A percentile compares a stretch with the other conserved stretches of the same genome.
Conservation (phyloP, 2,329 filamentous ascomycete species). For the Apiospora aurea region DNA sequence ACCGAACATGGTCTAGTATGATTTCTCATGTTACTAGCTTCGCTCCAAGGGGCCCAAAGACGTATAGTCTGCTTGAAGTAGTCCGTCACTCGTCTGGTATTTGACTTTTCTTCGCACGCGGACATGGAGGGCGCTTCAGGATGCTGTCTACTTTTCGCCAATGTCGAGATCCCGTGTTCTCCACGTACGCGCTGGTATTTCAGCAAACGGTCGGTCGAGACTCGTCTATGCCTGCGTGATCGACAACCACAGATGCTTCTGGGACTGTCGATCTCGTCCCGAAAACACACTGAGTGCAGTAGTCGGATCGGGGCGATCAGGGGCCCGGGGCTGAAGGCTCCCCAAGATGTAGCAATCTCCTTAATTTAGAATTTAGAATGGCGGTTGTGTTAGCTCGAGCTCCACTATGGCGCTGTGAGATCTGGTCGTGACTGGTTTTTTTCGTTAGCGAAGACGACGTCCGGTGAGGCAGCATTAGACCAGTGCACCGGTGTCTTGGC, state of each 20-base stretch:
- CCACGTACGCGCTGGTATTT: background rate
- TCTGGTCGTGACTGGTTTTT: background rate
- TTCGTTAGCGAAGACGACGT: background rate
- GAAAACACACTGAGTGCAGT: background rate
- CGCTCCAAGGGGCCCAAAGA: background rate
- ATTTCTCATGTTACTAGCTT: background rate
- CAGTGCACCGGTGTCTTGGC: conserved; percentile 14
- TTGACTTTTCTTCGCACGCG: background rate
- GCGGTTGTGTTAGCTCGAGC: background rate
- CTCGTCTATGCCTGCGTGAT: background rate
- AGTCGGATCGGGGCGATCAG: background rate
- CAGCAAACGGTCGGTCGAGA: background rate
- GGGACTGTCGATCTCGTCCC: conserved; percentile 7
- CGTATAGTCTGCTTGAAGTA: conserved; percentile 2
- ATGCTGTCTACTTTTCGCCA: background rate
- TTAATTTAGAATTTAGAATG: conserved; percentile 9
- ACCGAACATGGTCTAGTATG: background rate
- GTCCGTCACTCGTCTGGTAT: background rate
- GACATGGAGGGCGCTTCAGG: background rate
- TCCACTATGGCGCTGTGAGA: background rate
- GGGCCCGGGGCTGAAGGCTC: background rate
- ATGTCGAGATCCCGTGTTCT: background rate
- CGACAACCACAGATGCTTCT: background rate
- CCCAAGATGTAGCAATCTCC: conserved; percentile 15
- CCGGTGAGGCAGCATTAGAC: conserved; percentile 12